Conservation (phyloP, 129 eudicot species). For the Escallonia herrerae region DNA sequence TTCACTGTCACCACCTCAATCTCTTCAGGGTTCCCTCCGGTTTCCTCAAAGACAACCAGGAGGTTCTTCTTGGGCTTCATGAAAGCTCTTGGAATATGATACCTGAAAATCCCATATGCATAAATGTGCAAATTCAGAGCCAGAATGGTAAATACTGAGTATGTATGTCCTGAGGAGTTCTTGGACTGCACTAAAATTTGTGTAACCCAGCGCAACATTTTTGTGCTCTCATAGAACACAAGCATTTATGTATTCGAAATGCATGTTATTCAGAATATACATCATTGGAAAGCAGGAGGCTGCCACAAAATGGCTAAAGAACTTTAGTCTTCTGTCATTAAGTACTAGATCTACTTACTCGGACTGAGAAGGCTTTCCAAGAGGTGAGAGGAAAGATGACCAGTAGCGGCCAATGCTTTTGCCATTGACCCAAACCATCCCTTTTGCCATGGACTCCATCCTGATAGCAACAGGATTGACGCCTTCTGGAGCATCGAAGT, state of each 20-base stretch:
- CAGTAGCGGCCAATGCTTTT: conserved; percentile 77
- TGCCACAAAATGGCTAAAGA: no score
- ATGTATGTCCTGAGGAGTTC: no score
- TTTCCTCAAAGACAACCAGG: conserved; percentile 75
- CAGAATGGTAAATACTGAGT: background rate
- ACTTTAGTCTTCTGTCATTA: no score
- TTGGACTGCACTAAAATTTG: background rate
- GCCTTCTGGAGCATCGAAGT: conserved; percentile 74
- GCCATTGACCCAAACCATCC: conserved; percentile 82
- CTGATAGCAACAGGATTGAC: conserved; percentile 54
- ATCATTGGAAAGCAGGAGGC: no score
- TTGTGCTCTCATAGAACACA: background rate
- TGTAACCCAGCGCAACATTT: background rate
- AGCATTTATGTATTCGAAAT: no score
- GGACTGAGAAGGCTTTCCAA: conserved; percentile 57
- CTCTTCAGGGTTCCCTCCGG: conserved; percentile 55
- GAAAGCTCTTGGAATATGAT: conserved; percentile 71
- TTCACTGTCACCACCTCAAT: conserved; percentile 44
- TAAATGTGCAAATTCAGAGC: background rate
- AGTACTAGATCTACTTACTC: conserved; percentile 41
- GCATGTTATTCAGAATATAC: no score
- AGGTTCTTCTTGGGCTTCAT: conserved; percentile 56
- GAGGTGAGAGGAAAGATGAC: conserved; percentile 52
- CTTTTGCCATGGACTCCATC: conserved; percentile 80
- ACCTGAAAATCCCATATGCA: conserved; percentile 26